A percentile compares a stretch with the other conserved stretches of the same genome.
These are phyloP conservation scores for Aquilaria yunnanensis DNA, from an alignment of 345 rosid genomes.

Conservation along the genomic window DNA sequence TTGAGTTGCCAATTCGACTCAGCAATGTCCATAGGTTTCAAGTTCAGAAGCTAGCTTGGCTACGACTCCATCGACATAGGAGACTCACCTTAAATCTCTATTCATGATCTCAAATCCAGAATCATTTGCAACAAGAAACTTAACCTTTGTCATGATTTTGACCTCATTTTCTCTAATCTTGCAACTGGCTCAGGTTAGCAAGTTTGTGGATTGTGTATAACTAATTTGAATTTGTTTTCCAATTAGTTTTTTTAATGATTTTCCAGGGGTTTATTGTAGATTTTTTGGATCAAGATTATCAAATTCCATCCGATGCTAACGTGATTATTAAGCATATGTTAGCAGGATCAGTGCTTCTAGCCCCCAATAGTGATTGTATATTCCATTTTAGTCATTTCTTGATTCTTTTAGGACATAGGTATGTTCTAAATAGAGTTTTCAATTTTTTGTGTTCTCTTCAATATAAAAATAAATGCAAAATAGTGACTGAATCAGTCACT, in stretches of 20 bases:
- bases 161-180: conserved; percentile 33
- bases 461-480: no score
- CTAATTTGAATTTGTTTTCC: background rate
- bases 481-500: no score
- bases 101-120: conserved; percentile 35
- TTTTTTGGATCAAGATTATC: conserved; percentile 23
- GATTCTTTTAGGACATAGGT: no score
- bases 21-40: conserved; percentile 32
- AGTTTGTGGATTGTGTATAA: background rate
- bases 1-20: conserved; percentile 3
- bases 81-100: conserved; percentile 28
- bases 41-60: conserved; percentile 32
- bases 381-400: no score
- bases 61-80: conserved; percentile 34
- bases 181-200: conserved; percentile 28
- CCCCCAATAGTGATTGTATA: conserved; percentile 19
- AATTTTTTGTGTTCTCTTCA: no score
- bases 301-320: conserved; percentile 37
- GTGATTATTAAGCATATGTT: conserved; percentile 50
- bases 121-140: conserved; percentile 26
- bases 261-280: conserved; percentile 23
- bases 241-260: conserved; percentile 1
- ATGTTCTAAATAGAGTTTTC: no score
- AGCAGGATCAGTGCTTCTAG: conserved; percentile 15
- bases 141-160: conserved; percentile 26